Base-by-base conservation (phyloP, 176 grass and related monocot genomes). In the sorghum (Sorghum bicolor) region DNA sequence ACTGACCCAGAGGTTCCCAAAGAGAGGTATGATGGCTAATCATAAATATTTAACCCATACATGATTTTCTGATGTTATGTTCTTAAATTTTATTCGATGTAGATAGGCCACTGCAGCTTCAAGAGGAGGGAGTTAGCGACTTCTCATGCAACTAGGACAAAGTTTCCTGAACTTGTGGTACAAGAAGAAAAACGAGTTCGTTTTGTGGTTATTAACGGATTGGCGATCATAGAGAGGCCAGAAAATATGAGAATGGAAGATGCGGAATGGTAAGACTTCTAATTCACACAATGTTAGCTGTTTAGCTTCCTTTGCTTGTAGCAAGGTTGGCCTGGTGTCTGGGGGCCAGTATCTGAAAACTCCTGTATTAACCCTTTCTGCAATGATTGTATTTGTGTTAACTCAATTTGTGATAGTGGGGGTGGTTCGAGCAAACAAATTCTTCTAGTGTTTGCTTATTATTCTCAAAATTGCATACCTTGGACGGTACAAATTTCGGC, bases 141-240 rank as follows among this genome's bases (percentile, higher is more conserved):
- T 63, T 97, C 92, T 62, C 88, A 87, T 74, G 70, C 94, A 76
- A 91, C 92, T 62, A 86, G 90, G 64, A 90, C 78, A 50, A 90
- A n/a, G 50, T 94, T 94, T 85, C 92, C 95, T 85, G 92, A 97
- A 75, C 88, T 97, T 68, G 95, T 97, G 24, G 90, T 94, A 48
- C 92, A 91, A 74, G 94, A 97, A 87, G 94, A 97, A 85, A 97
- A 97, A 64, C 70, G 94, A 84, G 88, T 97, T n/a, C 92, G 94
- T 60, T 97, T 97, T 85, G 92, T 94, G 25, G 94, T 97, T 40
- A 87, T 94, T 85, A 97, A 97, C 61, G 92, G 94, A 14, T 64
- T 94, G 83, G 76, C 64, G 8, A 91, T 97, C 55, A 20, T 92
- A 74, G 92, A 97, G 75, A 94, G 87, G 80, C 92, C 94, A 86